A percentile compares a stretch with the other conserved stretches of the same genome.
Conservation (phyloP, 176 grass and related monocot genomes). For the Oryza punctata region DNA sequence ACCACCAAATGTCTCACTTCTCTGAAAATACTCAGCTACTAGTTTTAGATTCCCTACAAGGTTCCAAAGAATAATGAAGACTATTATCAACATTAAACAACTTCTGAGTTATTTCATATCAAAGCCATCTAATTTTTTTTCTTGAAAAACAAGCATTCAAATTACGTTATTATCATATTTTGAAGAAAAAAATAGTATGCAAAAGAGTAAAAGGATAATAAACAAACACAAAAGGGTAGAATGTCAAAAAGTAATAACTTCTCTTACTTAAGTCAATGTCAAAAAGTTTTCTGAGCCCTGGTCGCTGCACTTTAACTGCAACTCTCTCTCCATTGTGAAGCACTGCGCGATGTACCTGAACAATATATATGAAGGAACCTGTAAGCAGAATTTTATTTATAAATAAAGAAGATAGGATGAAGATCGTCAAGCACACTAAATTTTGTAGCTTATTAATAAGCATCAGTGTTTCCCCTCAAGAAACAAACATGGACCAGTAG, state of each 20-base stretch:
- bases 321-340: constrained; percentile 93
- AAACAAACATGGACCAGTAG: not conserved
- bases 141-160: not conserved
- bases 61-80: constrained; percentile 20
- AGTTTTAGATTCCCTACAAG: constrained; percentile 78
- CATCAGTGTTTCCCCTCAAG: not conserved
- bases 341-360: constrained; percentile 82
- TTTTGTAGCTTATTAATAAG: not conserved
- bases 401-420: constrained; percentile 13
- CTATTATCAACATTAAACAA: constrained; percentile 14
- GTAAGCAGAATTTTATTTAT: not conserved
- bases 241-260: not conserved
- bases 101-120: not conserved
- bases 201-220: not conserved
- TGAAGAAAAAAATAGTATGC: not conserved
- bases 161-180: not conserved
- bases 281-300: constrained; percentile 93
- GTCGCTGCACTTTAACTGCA: constrained; percentile 91
- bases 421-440: constrained; percentile 14
- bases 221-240: not conserved
- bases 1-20: constrained; percentile 84
- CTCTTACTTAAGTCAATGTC: constrained; percentile 97
- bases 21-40: constrained; percentile 91
- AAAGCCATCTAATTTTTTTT: not conserved
- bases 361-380: constrained; percentile 32